These are phyloP conservation scores for Sporothrix mexicana DNA, from an alignment of 2,329 filamentous ascomycete species.

Conservation along the genomic window DNA sequence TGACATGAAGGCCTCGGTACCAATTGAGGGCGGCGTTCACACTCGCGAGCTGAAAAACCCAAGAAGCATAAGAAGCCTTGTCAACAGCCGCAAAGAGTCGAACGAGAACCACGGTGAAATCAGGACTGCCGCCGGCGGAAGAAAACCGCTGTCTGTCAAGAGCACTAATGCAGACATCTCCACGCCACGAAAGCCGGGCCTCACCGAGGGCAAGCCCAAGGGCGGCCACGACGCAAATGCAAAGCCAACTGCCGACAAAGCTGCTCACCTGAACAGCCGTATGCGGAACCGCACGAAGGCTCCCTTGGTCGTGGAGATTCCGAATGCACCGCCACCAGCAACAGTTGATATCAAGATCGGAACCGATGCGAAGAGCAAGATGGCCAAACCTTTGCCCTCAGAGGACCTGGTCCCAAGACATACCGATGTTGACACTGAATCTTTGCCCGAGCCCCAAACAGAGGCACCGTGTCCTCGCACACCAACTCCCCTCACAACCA, in stretches of 20 bases:
- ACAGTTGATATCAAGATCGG: conserved; percentile 23
- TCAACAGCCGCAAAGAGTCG: conserved; percentile 49
- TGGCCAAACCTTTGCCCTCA: conserved; percentile 40
- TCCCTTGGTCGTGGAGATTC: conserved; percentile 43
- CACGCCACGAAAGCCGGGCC: conserved; percentile 60
- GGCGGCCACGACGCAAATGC: conserved; percentile 34
- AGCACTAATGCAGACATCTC: conserved; percentile 65
- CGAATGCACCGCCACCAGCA: conserved; percentile 37
- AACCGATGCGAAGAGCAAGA: background rate
- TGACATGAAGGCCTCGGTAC: conserved; percentile 41
- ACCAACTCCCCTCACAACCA: conserved; percentile 20
- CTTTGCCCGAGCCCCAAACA: background rate
- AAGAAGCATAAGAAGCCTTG: conserved; percentile 56
- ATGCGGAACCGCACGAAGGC: conserved; percentile 39
- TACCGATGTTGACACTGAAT: background rate
- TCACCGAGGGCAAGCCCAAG: conserved; percentile 42
- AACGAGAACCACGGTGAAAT: conserved; percentile 41
- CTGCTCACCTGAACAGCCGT: conserved; percentile 26
- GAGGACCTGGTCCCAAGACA: background rate
- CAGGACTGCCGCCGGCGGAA: conserved; percentile 42
- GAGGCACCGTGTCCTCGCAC: conserved; percentile 33
- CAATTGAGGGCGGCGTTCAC: conserved; percentile 31
- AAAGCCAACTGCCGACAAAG: conserved; percentile 32
- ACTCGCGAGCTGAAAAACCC: conserved; percentile 44
- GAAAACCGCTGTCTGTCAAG: conserved; percentile 61